Base-by-base conservation (phyloP, 306 rosid genomes). In the Morella rubra region DNA sequence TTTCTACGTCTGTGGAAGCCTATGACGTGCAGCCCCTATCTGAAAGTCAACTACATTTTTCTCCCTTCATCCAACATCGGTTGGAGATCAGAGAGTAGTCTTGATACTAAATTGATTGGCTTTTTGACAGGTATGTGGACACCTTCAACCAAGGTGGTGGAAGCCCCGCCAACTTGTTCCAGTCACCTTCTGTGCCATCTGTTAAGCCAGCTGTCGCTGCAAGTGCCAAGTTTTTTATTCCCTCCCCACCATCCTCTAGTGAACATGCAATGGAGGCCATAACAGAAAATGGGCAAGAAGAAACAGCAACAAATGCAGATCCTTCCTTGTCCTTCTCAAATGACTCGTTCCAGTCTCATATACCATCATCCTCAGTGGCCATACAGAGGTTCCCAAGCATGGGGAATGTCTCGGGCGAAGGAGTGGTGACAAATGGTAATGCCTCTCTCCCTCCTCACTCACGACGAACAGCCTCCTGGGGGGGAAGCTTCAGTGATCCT, bases 101-200 rank as follows among this genome's bases (percentile, higher is more conserved):
- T 66, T 8, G 51, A 5, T 18, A 66, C 47, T 41, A 40, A 18
- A 41, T 66, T 81, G 4, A 13, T 87, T 75, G 46, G 46, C 65
- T 74, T 86, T 76, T 86, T 76, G 73, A 64, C 88, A 93, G 98
- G 88, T 93, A 93, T 79, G 98, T 93, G 51, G 98, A 93, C 86
- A 93, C 96, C 75, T 93, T 93, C 83, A 93, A 91, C 92, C 91
- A 86, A 84, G 88, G 92, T 56, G 88, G 85, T 46, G 96, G 92
- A 81, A 87, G 65, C 79, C 85, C 96, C 0, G 82, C 88, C 59
- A 91, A 86, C 84, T 82, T 82, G 79, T 93, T 91, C 77, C 96
- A 90, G 56, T 83, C 96, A 44, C 96, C 96, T 32, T 68, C 98
- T 40, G 73, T 82, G 69, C 86, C 93, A 45, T 84, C 90, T 37